These are phyloP conservation scores for Aplosporella prunicola DNA, from an alignment of 2,329 filamentous ascomycete species.

Conservation along the genomic window DNA sequence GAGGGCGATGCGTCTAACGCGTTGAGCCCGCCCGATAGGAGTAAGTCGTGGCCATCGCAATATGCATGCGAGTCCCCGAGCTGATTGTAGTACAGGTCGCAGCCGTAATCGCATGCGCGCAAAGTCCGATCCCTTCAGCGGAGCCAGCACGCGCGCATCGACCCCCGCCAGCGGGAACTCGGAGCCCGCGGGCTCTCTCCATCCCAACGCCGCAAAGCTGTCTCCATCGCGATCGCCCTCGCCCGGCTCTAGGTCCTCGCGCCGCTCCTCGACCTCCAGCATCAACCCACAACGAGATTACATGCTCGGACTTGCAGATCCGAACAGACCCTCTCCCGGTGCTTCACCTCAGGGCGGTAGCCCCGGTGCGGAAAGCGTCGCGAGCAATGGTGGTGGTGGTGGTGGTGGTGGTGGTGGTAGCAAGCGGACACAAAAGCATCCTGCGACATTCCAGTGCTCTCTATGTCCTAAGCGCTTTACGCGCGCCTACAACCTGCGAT, in stretches of 20 bases:
- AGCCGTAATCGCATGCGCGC: conserved; percentile 47
- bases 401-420: conserved; percentile 39
- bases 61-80: conserved; percentile 16
- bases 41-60: conserved; percentile 42
- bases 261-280: conserved; percentile 43
- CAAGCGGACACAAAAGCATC: conserved; percentile 93
- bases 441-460: conserved; percentile 89
- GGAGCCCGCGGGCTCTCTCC: conserved; percentile 30
- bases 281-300: conserved; percentile 57
- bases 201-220: conserved; percentile 32
- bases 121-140: conserved; percentile 52
- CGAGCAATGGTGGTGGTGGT: too few species aligned
- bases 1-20: conserved; percentile 58
- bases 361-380: conserved; percentile 19
- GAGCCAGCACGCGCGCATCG: conserved; percentile 36
- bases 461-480: conserved; percentile 95
- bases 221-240: conserved; percentile 37
- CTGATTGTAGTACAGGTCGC: conserved; percentile 33
- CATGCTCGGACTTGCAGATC: conserved; percentile 85
- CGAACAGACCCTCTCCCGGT: conserved; percentile 32
- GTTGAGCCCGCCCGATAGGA: conserved; percentile 65
- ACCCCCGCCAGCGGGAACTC: conserved; percentile 27
- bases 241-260: conserved; percentile 37
- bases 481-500: conserved; percentile 89
- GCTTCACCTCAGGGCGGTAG: conserved; percentile 2